Conservation (phyloP, 257 asterid genomes). For the Dorcoceras hygrometricum region DNA sequence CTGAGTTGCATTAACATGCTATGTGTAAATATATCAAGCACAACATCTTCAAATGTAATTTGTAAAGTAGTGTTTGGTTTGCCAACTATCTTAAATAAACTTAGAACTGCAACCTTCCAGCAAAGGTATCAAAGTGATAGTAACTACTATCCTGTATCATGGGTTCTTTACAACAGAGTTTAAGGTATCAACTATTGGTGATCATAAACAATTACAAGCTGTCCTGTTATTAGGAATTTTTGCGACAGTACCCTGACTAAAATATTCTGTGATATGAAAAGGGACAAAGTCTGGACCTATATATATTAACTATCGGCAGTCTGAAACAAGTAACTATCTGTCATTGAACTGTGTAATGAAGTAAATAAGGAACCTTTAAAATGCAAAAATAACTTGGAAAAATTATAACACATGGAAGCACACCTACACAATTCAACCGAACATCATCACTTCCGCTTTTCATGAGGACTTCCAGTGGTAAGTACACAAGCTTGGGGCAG, state of each 20-base stretch:
- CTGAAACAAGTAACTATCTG: background rate
- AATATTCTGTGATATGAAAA: background rate
- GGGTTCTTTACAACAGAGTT: constrained; percentile 4
- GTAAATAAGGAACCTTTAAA: background rate
- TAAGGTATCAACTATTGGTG: constrained; percentile 13
- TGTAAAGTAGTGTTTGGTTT: constrained; percentile 13
- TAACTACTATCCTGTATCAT: constrained; percentile 9
- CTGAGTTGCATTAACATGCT: constrained; percentile 9
- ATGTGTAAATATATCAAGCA: constrained; percentile 15
- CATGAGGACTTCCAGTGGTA: constrained; percentile 73
- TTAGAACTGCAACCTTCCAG: constrained; percentile 20
- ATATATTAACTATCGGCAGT: background rate
- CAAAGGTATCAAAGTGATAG: constrained; percentile 6
- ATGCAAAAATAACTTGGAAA: constrained; percentile 18
- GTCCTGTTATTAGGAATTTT: background rate
- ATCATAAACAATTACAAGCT: constrained; percentile 8
- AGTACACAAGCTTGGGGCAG: constrained; percentile 59
- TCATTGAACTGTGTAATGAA: constrained; percentile 9
- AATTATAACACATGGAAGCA: constrained; percentile 24
- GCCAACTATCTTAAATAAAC: constrained; percentile 3
- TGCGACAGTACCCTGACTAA: background rate
- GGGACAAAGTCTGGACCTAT: background rate
- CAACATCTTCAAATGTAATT: constrained; percentile 1
- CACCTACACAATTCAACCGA: constrained; percentile 83
- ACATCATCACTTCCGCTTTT: constrained; percentile 87